Evolutionary conservation across 2,329 filamentous ascomycete species (phyloP), one percentile per base, ranked within the genome.

Genomic region (Fusarium illudens): DNA sequence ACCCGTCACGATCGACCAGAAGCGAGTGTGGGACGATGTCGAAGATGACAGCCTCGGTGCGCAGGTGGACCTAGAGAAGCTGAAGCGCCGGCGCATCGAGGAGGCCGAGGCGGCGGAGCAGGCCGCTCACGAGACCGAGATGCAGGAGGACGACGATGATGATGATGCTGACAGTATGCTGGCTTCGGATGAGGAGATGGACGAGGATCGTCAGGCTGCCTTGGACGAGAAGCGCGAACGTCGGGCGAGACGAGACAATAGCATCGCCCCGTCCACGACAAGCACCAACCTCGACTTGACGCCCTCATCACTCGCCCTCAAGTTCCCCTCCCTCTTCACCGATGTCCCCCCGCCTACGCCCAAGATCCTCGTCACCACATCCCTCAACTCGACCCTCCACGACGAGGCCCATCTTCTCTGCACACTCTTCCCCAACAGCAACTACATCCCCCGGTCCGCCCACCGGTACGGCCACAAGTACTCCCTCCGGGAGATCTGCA

Each of bases 351-450:
- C 84, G 49, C 86, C 83, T 58, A 80, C 81, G 62, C 94, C 96
- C 53, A 97, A 97, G 80, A 89, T 98, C 67, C 89, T 99, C 36
- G 87, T 99, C 75, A 99, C 96, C 1, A 98, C 96, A 8, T 92
- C 90, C 12, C 85, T 97, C 74, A 94, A 97, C 81, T 93, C 92
- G 12, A 95, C 91, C 2, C 87, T 98, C 12, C 95, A 99, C 83
- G 80, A 90, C 65, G 89, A 97, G 83, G 94, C 93, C 50, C 80
- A 92, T 62, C 85, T 94, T 37, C 86, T 98, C 63, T 92, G 90
- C 64, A 86, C 87, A 10, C 83, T 98, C 63, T 96, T 98, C 81
- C 95, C 96, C 22, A 94, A 96, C 81, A 84, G 83, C 60, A 90
- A 91, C 78, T 97, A 98, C 80, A 92, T 99, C 71, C 92, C 90